Evolutionary conservation across 805 yeast species (phyloP), one percentile per base, ranked within the genome.

Genomic region (Candida nanaspora): DNA sequence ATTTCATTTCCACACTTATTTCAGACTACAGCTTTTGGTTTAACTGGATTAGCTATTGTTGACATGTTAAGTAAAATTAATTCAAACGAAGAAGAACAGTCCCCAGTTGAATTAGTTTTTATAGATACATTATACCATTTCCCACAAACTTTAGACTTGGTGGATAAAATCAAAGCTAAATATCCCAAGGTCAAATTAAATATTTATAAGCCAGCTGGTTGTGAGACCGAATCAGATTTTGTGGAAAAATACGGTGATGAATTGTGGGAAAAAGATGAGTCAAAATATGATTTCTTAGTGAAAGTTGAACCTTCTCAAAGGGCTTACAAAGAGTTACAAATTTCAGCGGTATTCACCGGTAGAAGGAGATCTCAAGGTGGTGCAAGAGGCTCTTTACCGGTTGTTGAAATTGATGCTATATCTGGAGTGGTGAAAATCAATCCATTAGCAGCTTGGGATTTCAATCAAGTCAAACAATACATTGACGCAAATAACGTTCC

Each of bases 1-100:
- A 59, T 75, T n/a, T 86, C 95, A 0, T 80, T 89, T 53, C 96
- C 96, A 3, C 70, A 78, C 32, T 66, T 91, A 30, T 89, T 59
- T 55, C 98, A 91, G 62, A 88, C 96, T 2, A 87, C 98, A 0
- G 98, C 98, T 1, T 88, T 91, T 63, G 98, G 98, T 0, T 70
- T 91, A 36, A 86, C 96, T 1, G 98, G 98, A 0, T 63, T 91
- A 44, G 95, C 84, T 25, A 89, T 91, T 11, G 68, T 86, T 33
- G 96, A 89, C 59, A 84, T 89, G 74, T 61, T 89, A 23, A 72
- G 83, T 26, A 76, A 79, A 54, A 51, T 81, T 36, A 57, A 47
- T 3, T 30, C 42, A 2, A 29, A 35, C 26, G 36, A 32, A 44
- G 50, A 40, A 43, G 39, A 6, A 42, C 44, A n/a, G 46, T 59